Evolutionary conservation across 768 basidiomycete genomes (phyloP).

Genomic region (Macrolepiota albuminosa): DNA sequence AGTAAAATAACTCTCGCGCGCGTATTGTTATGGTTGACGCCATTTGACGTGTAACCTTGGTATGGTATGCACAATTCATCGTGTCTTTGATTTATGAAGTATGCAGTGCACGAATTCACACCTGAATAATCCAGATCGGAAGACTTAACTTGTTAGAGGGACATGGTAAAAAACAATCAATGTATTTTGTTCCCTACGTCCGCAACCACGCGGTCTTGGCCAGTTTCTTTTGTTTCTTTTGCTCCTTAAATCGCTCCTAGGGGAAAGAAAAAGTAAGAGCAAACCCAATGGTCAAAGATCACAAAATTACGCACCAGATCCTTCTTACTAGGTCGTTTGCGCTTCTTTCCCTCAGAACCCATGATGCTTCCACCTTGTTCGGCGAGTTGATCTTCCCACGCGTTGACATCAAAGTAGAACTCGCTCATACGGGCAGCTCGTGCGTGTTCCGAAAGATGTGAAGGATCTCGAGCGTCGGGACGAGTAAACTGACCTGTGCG

Average conservation of each 20-base stretch:
- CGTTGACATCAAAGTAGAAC: conserved; percentile 81
- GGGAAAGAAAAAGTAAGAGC: conserved; percentile 12
- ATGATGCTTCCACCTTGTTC: conserved; percentile 32
- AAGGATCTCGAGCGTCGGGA: conserved; percentile 62
- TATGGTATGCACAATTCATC: background rate
- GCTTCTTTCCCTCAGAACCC: conserved; percentile 57
- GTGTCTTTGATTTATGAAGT: background rate
- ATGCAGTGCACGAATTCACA: background rate
- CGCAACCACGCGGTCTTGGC: conserved; percentile 88
- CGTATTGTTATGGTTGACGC: too few species aligned
- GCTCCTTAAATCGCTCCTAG: conserved; percentile 81
- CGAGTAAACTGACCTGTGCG: conserved; percentile 75
- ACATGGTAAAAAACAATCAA: background rate
- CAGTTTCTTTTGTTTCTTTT: conserved; percentile 77
- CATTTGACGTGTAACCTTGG: too few species aligned
- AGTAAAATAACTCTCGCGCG: too few species aligned
- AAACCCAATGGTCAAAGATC: background rate
- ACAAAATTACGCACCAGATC: conserved; percentile 57
- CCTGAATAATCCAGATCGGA: background rate
- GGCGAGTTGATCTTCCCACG: conserved; percentile 72
- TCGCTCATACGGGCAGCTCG: conserved; percentile 82
- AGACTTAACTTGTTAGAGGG: background rate
- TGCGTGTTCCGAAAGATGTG: conserved; percentile 76
- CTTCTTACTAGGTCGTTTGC: conserved; percentile 76
- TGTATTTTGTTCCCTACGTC: conserved; percentile 32